These are phyloP conservation scores for Skeletonema grethae DNA, from an alignment of 108 stramenopile genomes.

Conservation along the genomic window DNA sequence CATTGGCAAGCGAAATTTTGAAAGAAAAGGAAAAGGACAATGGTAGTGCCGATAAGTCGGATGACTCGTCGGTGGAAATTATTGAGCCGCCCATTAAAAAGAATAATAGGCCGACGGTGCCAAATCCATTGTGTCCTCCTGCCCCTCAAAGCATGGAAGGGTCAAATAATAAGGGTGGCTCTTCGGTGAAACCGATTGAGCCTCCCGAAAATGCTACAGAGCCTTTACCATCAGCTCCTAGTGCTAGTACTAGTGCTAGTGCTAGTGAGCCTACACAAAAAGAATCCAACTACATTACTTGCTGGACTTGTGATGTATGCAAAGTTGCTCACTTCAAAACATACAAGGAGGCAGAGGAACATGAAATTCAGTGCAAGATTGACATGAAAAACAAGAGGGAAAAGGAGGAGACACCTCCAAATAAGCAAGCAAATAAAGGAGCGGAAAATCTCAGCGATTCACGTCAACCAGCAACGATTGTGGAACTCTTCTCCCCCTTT, in stretches of 20 bases:
- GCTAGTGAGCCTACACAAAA: neutral
- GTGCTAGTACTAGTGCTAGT: too few species aligned
- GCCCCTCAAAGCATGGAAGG: neutral
- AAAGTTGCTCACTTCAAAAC: slow-evolving; percentile 8
- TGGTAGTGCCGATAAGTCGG: neutral
- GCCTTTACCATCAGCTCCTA: neutral
- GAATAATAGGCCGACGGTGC: neutral
- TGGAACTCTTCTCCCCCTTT: slow-evolving; percentile 24
- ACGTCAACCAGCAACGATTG: neutral
- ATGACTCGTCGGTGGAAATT: neutral
- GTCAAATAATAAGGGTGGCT: neutral
- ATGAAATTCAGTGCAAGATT: slow-evolving; percentile 7
- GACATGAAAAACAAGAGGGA: neutral
- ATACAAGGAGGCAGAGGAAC: neutral
- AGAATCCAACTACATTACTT: neutral
- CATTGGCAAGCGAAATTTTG: neutral
- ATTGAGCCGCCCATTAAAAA: neutral
- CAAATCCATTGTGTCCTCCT: neutral
- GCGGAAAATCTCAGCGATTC: neutral
- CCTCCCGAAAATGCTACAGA: neutral
- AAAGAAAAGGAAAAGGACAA: neutral
- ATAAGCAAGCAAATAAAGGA: neutral
- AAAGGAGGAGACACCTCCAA: neutral
- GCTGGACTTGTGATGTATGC: slow-evolving; percentile 10
- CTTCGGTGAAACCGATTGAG: neutral